phyloP scores from a whole-genome alignment of 352 stramenopile species.

The Peronospora tabacina region DNA sequence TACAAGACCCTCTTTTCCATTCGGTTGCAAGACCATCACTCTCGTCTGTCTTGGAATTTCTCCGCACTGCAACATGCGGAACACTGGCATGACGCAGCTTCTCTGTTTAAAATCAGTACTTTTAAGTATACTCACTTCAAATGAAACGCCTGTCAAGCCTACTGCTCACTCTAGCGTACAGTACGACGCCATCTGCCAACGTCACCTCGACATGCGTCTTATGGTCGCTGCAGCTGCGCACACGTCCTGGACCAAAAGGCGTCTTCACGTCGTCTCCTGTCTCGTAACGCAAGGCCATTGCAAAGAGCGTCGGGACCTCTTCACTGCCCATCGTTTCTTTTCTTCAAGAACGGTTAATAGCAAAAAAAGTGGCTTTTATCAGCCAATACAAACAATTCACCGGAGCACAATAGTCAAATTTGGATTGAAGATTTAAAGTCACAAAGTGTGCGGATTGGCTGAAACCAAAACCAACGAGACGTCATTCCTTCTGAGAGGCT shows the following conservation, averaged over 20 bases:
- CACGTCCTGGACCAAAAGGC: constrained; percentile 50
- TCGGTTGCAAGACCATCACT: constrained; percentile 21
- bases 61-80: constrained; percentile 60
- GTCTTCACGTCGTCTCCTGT: constrained; percentile 57
- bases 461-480: too few relatives aligned
- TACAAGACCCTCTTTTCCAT: constrained; percentile 8
- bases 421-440: too few relatives aligned
- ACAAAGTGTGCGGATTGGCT: too few relatives aligned
- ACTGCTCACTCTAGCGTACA: constrained; percentile 43
- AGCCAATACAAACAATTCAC: neutral
- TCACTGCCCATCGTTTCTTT: constrained; percentile 11
- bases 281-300: constrained; percentile 56
- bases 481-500: too few relatives aligned
- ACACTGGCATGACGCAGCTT: constrained; percentile 46
- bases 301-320: constrained; percentile 62
- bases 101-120: constrained; percentile 22
- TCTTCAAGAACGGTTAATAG: constrained; percentile 6
- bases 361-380: neutral
- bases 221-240: constrained; percentile 38
- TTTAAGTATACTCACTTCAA: constrained; percentile 4
- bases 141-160: neutral
- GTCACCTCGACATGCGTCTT: constrained; percentile 48
- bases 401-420: neutral
- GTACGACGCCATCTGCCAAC: constrained; percentile 39
- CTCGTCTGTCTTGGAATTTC: constrained; percentile 51